Evolutionary conservation across 257 asterid species (phyloP).

Genomic region (Scutellaria baicalensis): DNA sequence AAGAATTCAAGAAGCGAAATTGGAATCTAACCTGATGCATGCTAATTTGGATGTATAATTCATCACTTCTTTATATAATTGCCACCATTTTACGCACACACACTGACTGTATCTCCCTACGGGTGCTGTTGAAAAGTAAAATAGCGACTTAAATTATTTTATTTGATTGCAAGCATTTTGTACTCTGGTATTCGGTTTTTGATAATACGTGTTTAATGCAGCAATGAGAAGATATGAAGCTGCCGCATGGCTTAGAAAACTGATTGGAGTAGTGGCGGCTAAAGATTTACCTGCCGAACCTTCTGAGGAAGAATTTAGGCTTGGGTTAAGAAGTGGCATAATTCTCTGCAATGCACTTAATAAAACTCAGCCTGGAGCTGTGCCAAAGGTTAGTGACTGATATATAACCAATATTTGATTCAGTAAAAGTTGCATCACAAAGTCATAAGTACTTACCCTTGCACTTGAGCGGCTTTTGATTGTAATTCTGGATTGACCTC

Average conservation of each 20-base stretch:
- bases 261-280: conserved; percentile 87
- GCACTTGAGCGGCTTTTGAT: not conserved
- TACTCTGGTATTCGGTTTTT: not conserved
- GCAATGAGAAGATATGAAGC: conserved; percentile 89
- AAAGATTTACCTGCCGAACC: conserved; percentile 96
- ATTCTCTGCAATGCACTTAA: conserved; percentile 84
- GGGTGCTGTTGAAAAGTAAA: no score
- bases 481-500: not conserved
- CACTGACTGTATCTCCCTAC: no score
- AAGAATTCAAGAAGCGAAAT: not conserved
- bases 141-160: not conserved
- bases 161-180: not conserved
- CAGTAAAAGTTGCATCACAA: not conserved
- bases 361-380: conserved; percentile 83
- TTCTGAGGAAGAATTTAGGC: conserved; percentile 86
- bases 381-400: conserved; percentile 55
- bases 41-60: not conserved
- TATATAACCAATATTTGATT: not conserved
- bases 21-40: not conserved
- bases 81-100: no score
- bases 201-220: conserved; percentile 19
- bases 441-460: not conserved
- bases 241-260: conserved; percentile 78
- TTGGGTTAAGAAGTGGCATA: conserved; percentile 90
- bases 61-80: not conserved